A percentile compares a stretch with the other conserved stretches of the same genome.
Evolutionary conservation across 441 rosid genomes (phyloP).

Genomic region (Populus hybrid): DNA sequence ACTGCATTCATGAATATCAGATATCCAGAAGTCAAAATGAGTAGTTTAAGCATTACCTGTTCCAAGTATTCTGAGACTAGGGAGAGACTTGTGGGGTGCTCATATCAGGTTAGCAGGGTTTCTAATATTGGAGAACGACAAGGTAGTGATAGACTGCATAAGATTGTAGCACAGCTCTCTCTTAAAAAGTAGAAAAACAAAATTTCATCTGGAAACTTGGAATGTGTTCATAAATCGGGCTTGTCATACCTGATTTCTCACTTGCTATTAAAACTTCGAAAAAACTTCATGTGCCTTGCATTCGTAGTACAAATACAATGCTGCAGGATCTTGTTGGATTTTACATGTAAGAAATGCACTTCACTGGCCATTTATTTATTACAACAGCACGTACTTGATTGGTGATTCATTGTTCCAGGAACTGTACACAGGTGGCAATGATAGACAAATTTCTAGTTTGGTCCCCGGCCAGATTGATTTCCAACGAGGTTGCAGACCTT

Average conservation of each 20-base stretch:
- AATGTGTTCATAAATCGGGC: not conserved
- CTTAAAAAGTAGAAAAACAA: not conserved
- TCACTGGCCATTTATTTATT: not conserved
- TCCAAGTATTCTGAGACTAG: not conserved
- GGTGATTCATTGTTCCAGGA: slow-evolving; percentile 44
- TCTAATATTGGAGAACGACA: not conserved
- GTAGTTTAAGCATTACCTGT: not conserved
- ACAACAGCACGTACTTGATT: slow-evolving; percentile 9
- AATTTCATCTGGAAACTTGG: not conserved
- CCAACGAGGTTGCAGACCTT: slow-evolving; percentile 38
- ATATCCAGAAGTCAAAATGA: not conserved
- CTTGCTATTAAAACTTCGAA: not conserved
- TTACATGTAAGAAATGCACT: not conserved
- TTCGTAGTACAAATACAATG: not conserved
- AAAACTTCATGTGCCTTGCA: not conserved
- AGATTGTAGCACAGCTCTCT: not conserved
- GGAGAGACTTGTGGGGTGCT: not conserved
- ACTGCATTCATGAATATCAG: slow-evolving; percentile 1
- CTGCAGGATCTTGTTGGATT: not conserved
- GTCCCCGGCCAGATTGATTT: slow-evolving; percentile 55
- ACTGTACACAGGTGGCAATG: slow-evolving; percentile 78
- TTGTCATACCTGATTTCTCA: not conserved
- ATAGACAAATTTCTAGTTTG: slow-evolving; percentile 87
- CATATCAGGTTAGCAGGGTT: slow-evolving; percentile 4
- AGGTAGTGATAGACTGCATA: not conserved